Base-by-base conservation (phyloP, 1,139 yeast genomes). In the Nakaseomyces uthaithaninus region DNA sequence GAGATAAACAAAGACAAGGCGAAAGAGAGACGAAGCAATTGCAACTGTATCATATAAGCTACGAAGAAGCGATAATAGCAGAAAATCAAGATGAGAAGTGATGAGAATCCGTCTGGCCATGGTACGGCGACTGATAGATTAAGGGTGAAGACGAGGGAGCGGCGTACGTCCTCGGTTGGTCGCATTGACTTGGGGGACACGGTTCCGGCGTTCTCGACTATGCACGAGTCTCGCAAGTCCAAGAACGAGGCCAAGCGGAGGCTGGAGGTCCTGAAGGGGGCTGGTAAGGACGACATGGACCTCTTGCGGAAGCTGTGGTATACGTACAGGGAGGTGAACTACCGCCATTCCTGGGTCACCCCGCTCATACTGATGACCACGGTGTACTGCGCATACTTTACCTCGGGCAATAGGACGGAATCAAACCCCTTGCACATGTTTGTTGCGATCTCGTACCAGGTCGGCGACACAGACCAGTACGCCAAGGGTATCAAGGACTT, bases 401-500 rank as follows among this genome's bases (percentile, higher is more conserved):
- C 73, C 25, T 71, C 75, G 5, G 77, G 78, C 8, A 72, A 75
- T 46, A 68, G 66, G 43, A 68, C 84, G 0, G 62, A 66, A 30
- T 55, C 74, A 18, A 86, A 85, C 59, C 72, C 77, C 23, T 66
- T 89, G 44, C 75, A 75, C 53, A 71, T 71, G 57, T 80, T 85
- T 62, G 70, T 89, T 37, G 61, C 74, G 11, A 72, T 85, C 14
- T 80, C 94, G 1, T 87, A 91, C 59, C 68, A 68, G 42, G 69
- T 81, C 33, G 65, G 59, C 3, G 62, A 57, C 28, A 51, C 57
- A 45, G 64, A 51, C 41, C 40, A 64, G 54, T 91, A 89, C 59
- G 96, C 85, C 30, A 91, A 93, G 62, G 99, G 99, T 44, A 68
- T 60, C 37, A 77, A 80, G 52, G 99, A 91, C 63, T 74, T 87